A percentile compares a stretch with the other conserved stretches of the same genome.
phyloP scores from a whole-genome alignment of 2,329 filamentous ascomycete species.

The Aspergillus ochraceus region DNA sequence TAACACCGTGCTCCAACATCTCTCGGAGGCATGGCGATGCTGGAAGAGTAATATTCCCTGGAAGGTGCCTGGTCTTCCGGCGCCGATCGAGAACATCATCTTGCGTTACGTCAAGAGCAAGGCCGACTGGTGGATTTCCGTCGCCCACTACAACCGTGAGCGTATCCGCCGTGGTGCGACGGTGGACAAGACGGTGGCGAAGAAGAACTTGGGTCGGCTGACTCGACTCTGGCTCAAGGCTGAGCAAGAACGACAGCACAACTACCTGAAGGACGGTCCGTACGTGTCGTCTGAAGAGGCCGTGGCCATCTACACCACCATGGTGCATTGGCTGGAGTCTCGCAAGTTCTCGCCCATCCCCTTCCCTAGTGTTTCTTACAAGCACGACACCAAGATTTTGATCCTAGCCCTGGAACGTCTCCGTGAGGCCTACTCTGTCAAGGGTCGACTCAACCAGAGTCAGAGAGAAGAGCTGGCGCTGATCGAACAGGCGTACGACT shows the following conservation, averaged over 20 bases:
- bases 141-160: slow-evolving; percentile 98
- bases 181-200: slow-evolving; percentile 97
- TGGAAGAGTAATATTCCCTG: slow-evolving; percentile 99
- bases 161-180: slow-evolving; percentile 94
- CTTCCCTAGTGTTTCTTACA: slow-evolving; percentile 98
- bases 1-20: slow-evolving; percentile 93
- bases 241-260: slow-evolving; percentile 97
- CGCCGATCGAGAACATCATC: slow-evolving; percentile 98
- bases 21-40: slow-evolving; percentile 97
- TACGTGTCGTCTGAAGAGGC: slow-evolving; percentile 98
- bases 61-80: slow-evolving; percentile 96
- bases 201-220: slow-evolving; percentile 95
- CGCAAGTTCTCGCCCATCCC: slow-evolving; percentile 98
- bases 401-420: slow-evolving; percentile 92
- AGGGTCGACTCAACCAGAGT: slow-evolving; percentile 93
- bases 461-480: slow-evolving; percentile 94
- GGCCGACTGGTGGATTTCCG: slow-evolving; percentile 99
- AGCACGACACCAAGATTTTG: slow-evolving; percentile 98
- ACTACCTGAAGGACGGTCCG: slow-evolving; percentile 98
- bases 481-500: slow-evolving; percentile 98
- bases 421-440: slow-evolving; percentile 95
- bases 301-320: slow-evolving; percentile 97
- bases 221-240: slow-evolving; percentile 97
- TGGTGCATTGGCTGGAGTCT: slow-evolving; percentile 97
- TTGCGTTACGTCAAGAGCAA: slow-evolving; percentile 98